Evolutionary conservation across 805 yeast genomes (phyloP), one percentile per base, ranked within the genome.

Genomic region (Zygosaccharomyces siamensis): DNA sequence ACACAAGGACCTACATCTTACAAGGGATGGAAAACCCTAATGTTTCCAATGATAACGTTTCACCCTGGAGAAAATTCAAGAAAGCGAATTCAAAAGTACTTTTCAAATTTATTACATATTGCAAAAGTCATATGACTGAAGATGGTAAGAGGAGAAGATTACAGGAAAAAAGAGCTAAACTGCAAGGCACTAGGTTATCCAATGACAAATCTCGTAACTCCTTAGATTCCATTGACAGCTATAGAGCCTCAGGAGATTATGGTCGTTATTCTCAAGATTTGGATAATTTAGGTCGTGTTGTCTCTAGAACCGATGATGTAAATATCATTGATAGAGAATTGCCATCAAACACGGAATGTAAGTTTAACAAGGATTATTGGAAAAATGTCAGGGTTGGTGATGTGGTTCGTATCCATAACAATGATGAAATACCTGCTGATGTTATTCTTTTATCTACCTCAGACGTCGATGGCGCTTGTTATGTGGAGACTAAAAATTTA

Each of bases 361-460:
- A 63, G 48, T 72, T 73, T 51, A 50, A 49, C 1, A 68, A 62
- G 47, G 64, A 60, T 26, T 64, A 56, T 49, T 85, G 93, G 93
- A 84, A 84, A 64, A 79, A 78, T 57, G 78, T 86, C 31, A 67
- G 70, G 38, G 89, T 85, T 23, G 95, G 95, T 54, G 90, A 86
- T 57, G 71, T 86, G 43, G 75, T 86, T 23, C 72, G 90, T 58
- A 74, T 86, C 23, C 78, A 83, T 53, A 79, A 80, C 55, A 81
- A 86, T 60, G 93, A 86, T 61, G 92, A 85, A 68, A 75, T 84
- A 5, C 95, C 95, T 1, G 89, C 92, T 1, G 95, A 86, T 66
- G 64, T 81, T 11, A 72, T 84, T 41, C 64, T 85, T 30, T 61
- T 86, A 6, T 73, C 89, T 4, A 75, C 89, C 2, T 79, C 87